phyloP scores from a whole-genome alignment of 2,329 filamentous ascomycete species.

The Apiospora koreana region DNA sequence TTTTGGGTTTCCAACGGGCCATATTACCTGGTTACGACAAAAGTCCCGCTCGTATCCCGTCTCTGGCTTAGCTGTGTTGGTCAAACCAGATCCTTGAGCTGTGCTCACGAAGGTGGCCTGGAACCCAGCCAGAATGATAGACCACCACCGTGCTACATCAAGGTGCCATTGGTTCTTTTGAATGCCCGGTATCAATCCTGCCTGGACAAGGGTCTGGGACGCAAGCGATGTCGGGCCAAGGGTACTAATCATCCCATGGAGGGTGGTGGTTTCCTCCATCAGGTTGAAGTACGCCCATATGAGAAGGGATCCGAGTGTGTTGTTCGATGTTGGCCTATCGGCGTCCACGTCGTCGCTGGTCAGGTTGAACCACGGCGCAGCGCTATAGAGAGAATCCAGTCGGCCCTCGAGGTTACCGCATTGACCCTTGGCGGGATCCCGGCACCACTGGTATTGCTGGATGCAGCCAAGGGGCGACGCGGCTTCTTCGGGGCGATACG shows the following conservation, averaged over 20 bases:
- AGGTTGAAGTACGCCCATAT: neutral
- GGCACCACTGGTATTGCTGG: slow-evolving; percentile 1
- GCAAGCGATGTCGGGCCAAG: neutral
- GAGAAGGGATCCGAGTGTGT: neutral
- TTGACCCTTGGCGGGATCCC: neutral
- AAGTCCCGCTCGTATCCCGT: neutral
- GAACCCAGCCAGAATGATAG: neutral
- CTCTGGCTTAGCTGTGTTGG: neutral
- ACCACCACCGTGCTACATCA: slow-evolving; percentile 1
- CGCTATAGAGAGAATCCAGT: neutral
- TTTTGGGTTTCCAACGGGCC: neutral
- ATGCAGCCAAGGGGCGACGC: slow-evolving; percentile 6
- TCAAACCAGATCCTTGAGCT: neutral
- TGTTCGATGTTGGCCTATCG: neutral
- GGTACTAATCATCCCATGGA: neutral
- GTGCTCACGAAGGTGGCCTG: neutral
- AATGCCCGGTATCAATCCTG: neutral
- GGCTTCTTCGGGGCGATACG: neutral
- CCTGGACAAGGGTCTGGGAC: neutral
- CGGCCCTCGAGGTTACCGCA: neutral
- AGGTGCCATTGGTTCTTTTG: slow-evolving; percentile 1
- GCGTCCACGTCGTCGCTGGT: too few relatives aligned
- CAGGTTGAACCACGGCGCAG: neutral
- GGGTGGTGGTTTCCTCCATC: neutral
- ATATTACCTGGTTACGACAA: slow-evolving; percentile 5